phyloP scores from a whole-genome alignment of 2,329 filamentous ascomycete genomes.

The Rhynchosporium agropyri region DNA sequence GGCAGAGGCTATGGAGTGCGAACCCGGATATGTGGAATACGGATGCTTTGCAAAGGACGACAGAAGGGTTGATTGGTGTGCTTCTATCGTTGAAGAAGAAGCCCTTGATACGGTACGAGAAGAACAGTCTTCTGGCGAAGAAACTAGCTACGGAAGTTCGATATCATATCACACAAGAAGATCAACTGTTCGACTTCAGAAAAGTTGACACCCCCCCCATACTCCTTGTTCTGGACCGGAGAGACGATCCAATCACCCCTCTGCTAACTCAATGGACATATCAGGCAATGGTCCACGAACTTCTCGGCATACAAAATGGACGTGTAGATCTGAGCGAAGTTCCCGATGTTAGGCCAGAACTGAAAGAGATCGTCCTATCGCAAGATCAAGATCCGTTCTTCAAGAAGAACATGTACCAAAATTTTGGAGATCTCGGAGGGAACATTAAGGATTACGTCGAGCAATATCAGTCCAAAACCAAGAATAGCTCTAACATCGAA shows the following conservation, averaged over 20 bases:
- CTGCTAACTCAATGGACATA: slow-evolving; percentile 98
- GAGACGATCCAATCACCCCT: slow-evolving; percentile 93
- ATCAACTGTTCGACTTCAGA: slow-evolving; percentile 94
- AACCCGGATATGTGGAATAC: slow-evolving; percentile 88
- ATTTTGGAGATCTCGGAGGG: slow-evolving; percentile 92
- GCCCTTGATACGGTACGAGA: slow-evolving; percentile 89
- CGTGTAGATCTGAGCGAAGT: slow-evolving; percentile 85
- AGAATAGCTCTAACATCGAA: slow-evolving; percentile 93
- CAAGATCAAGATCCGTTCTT: slow-evolving; percentile 99
- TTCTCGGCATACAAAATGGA: slow-evolving; percentile 93
- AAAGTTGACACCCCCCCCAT: slow-evolving; percentile 94
- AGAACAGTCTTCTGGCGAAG: slow-evolving; percentile 85
- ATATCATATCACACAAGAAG: slow-evolving; percentile 92
- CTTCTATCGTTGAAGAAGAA: slow-evolving; percentile 94
- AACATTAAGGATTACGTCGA: slow-evolving; percentile 99
- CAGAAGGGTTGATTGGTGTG: slow-evolving; percentile 83
- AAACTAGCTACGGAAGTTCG: slow-evolving; percentile 92
- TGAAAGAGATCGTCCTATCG: slow-evolving; percentile 92
- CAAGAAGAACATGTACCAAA: slow-evolving; percentile 98
- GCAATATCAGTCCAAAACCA: slow-evolving; percentile 97
- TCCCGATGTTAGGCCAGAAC: slow-evolving; percentile 80
- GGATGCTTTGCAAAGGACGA: slow-evolving; percentile 81
- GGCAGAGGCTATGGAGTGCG: slow-evolving; percentile 77
- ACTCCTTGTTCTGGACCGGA: slow-evolving; percentile 83
- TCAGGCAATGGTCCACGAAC: slow-evolving; percentile 98